These are phyloP conservation scores for Areca catechu DNA, from an alignment of 176 grass and related monocot species.

Conservation along the genomic window DNA sequence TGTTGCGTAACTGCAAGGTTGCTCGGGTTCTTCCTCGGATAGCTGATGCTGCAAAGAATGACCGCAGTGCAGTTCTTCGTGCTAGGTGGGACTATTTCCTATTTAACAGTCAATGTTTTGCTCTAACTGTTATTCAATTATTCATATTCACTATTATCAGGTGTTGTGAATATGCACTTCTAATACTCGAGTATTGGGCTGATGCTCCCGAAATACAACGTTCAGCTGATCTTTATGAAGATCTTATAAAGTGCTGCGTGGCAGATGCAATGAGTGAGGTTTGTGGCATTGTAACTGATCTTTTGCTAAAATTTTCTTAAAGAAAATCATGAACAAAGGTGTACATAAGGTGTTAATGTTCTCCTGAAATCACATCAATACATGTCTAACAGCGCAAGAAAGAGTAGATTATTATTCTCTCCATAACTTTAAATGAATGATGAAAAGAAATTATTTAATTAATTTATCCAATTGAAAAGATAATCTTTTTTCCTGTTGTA, in stretches of 20 bases:
- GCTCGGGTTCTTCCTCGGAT: constrained; percentile 72
- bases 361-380: no score
- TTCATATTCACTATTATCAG: constrained; percentile 28
- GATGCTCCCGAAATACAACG: constrained; percentile 96
- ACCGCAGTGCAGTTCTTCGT: constrained; percentile 75
- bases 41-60: constrained; percentile 74
- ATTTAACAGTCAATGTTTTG: constrained; percentile 17
- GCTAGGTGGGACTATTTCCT: constrained; percentile 52
- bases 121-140: constrained; percentile 10
- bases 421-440: no score
- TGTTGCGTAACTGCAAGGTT: constrained; percentile 84
- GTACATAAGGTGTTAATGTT: no score
- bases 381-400: no score
- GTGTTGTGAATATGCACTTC: constrained; percentile 88
- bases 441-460: no score
- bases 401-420: no score
- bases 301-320: no score
- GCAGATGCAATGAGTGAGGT: constrained; percentile 99
- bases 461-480: no score
- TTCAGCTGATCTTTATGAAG: constrained; percentile 82
- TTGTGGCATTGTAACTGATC: no score
- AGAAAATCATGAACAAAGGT: no score
- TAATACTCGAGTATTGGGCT: constrained; percentile 93
- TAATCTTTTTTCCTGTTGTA: no score
- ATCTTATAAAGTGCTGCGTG: constrained; percentile 92